Conservation (phyloP, 352 stramenopile genomes). For the Globisporangium orthogonon region DNA sequence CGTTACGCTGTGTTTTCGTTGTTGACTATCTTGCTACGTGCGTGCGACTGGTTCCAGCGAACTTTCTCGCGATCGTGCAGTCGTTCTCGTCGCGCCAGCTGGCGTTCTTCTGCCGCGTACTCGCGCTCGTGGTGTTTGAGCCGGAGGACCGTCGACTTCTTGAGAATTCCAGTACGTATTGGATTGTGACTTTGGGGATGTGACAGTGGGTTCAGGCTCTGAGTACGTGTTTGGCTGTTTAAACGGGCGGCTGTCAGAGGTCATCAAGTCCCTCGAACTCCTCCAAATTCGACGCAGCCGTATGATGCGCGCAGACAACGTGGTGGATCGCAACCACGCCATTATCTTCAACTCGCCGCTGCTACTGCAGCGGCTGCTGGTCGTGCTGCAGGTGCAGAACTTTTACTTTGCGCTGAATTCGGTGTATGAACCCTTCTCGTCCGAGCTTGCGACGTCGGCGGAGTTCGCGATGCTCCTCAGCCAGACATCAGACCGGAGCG, state of each 20-base stretch:
- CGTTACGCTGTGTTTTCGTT: neutral
- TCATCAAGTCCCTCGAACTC: slow-evolving; percentile 93
- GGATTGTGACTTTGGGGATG: neutral
- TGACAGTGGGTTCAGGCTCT: neutral
- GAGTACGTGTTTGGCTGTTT: neutral
- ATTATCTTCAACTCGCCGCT: slow-evolving; percentile 85
- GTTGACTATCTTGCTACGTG: slow-evolving; percentile 17
- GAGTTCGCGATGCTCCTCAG: slow-evolving; percentile 80
- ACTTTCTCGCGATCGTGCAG: slow-evolving; percentile 88
- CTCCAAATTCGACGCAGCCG: slow-evolving; percentile 81
- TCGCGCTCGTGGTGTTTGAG: slow-evolving; percentile 94
- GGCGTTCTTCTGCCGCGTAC: slow-evolving; percentile 94
- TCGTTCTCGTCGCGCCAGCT: slow-evolving; percentile 90
- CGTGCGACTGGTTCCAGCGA: slow-evolving; percentile 30
- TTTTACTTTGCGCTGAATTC: slow-evolving; percentile 82
- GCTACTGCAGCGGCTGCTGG: slow-evolving; percentile 68
- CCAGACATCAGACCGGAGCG: slow-evolving; percentile 61
- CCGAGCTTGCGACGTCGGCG: slow-evolving; percentile 69
- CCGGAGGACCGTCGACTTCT: slow-evolving; percentile 91
- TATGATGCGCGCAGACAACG: slow-evolving; percentile 72
- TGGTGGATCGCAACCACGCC: slow-evolving; percentile 92
- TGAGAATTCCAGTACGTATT: slow-evolving; percentile 76
- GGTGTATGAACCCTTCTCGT: slow-evolving; percentile 78
- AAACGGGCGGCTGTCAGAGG: slow-evolving; percentile 29
- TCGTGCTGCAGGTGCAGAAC: slow-evolving; percentile 76